Percentiles rank a stretch among this genome's conserved stretches.
Conservation (phyloP, 2,329 filamentous ascomycete species). For the Phyllosticta citrichinensis region DNA sequence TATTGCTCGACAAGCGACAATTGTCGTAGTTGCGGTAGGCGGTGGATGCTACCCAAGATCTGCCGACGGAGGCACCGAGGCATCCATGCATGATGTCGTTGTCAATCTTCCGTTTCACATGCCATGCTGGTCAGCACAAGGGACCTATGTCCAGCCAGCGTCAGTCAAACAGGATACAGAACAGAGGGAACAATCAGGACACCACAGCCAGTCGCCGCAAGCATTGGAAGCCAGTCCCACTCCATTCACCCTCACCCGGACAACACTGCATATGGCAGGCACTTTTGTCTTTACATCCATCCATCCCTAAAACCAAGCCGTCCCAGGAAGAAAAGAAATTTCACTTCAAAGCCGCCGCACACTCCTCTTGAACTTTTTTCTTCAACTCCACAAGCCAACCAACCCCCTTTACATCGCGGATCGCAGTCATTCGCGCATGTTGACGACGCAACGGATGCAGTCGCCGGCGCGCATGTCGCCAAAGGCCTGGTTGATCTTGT, state of each 20-base stretch:
- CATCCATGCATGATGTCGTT: too few relatives aligned
- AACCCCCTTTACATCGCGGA: neutral
- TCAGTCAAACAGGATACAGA: neutral
- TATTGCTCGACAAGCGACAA: too few relatives aligned
- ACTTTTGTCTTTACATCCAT: neutral
- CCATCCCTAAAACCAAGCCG: neutral
- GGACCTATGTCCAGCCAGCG: too few relatives aligned
- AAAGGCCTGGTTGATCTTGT: constrained; percentile 82
- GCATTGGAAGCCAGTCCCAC: neutral
- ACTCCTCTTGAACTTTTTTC: neutral
- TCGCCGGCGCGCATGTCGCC: constrained; percentile 92
- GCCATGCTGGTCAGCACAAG: too few relatives aligned
- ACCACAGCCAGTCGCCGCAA: neutral
- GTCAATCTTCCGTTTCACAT: too few relatives aligned
- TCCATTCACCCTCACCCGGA: neutral
- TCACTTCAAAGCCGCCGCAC: neutral
- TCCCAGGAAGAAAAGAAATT: neutral
- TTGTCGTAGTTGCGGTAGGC: too few relatives aligned
- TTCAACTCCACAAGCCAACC: neutral
- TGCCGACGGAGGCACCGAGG: too few relatives aligned
- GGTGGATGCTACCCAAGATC: too few relatives aligned
- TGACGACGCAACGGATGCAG: constrained; percentile 90
- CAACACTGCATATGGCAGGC: neutral
- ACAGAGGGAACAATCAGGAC: neutral
- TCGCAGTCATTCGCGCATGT: constrained; percentile 34